Percentiles rank a stretch among this genome's conserved stretches.
phyloP scores from a whole-genome alignment of 106 monocot genomes.

The Amphibolis antarctica region DNA sequence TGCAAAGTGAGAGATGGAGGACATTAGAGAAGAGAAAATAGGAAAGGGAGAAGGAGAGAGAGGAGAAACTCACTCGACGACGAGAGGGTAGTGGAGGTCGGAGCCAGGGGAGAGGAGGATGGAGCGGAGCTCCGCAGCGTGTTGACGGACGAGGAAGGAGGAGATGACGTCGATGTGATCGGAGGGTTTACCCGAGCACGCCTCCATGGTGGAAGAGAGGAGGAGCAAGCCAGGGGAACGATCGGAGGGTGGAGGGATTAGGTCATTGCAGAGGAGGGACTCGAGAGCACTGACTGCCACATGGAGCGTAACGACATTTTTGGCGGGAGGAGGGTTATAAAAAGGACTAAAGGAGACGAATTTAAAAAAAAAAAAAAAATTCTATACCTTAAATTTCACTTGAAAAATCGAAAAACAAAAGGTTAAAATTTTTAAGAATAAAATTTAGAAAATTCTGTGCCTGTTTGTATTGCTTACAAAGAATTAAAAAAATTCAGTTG shows the following conservation, averaged over 20 bases:
- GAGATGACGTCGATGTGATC: slow-evolving; percentile 24
- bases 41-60: not conserved
- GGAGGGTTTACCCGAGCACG: not conserved
- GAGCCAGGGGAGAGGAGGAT: slow-evolving; percentile 51
- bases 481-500: no score
- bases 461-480: no score
- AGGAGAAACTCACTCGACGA: slow-evolving; percentile 27
- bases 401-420: no score
- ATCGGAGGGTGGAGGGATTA: not conserved
- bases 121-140: slow-evolving; percentile 50
- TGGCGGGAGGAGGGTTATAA: no score
- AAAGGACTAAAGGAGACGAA: no score
- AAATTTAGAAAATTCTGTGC: no score
- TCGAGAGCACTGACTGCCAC: no score
- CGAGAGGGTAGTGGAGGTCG: slow-evolving; percentile 58
- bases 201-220: not conserved
- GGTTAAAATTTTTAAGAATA: no score
- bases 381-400: no score
- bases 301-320: no score
- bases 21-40: not conserved
- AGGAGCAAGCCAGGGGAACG: no score
- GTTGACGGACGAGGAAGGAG: slow-evolving; percentile 43
- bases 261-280: slow-evolving; percentile 1
- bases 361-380: no score
- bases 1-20: slow-evolving; percentile 8